These are phyloP conservation scores for Saccharomyces hybrid DNA, from an alignment of 1,139 yeast genomes.

Conservation along the genomic window DNA sequence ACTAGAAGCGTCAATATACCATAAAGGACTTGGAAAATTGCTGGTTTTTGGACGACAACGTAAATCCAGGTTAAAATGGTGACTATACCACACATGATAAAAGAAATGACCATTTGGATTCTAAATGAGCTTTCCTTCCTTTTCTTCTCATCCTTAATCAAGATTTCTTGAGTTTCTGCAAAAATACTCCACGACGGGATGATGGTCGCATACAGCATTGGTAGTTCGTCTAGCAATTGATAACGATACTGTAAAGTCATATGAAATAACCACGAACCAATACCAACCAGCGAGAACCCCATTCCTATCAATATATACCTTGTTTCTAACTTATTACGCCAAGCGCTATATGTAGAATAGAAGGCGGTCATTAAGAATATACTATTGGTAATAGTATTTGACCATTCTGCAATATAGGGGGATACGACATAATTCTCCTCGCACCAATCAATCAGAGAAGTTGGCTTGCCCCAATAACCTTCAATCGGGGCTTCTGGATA, in stretches of 20 bases:
- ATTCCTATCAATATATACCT: conserved; percentile 64
- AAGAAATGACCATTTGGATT: conserved; percentile 37
- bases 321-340: conserved; percentile 52
- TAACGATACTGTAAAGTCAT: conserved; percentile 87
- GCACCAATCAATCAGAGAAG: conserved; percentile 89
- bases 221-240: conserved; percentile 89
- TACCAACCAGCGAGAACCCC: conserved; percentile 82
- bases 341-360: conserved; percentile 58
- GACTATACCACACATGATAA: conserved; percentile 48
- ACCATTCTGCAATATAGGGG: conserved; percentile 78
- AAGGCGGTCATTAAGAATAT: conserved; percentile 57
- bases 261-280: conserved; percentile 93
- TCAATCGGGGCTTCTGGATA: conserved; percentile 32
- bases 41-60: conserved; percentile 66
- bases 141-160: conserved; percentile 35
- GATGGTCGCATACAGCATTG: conserved; percentile 97
- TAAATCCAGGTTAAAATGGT: conserved; percentile 55
- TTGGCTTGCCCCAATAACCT: conserved; percentile 35
- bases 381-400: conserved; percentile 74
- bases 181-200: conserved; percentile 66
- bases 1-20: conserved; percentile 52
- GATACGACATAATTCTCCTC: conserved; percentile 89
- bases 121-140: conserved; percentile 27
- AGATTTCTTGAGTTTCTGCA: conserved; percentile 37
- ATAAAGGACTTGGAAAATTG: conserved; percentile 73